Conservation (phyloP, 345 rosid genomes). For the Psidium friedrichsthalianum region DNA sequence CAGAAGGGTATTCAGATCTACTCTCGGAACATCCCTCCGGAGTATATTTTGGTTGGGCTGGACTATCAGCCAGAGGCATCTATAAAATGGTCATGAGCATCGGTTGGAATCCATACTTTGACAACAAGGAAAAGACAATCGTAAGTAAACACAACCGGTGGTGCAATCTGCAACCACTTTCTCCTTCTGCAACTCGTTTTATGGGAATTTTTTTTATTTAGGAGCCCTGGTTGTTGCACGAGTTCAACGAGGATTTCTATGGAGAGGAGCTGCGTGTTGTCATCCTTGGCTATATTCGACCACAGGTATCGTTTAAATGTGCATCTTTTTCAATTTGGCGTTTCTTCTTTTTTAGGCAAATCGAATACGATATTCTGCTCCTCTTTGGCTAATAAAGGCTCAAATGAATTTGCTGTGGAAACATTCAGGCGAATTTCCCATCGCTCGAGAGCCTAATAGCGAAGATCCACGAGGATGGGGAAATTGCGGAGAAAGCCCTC, state of each 20-base stretch:
- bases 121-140: constrained; percentile 75
- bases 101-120: constrained; percentile 89
- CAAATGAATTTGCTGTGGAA: not conserved
- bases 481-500: constrained; percentile 63
- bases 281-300: constrained; percentile 78
- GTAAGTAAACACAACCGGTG: constrained; percentile 30
- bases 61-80: constrained; percentile 48
- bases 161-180: not conserved
- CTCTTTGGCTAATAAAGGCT: not conserved
- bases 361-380: not conserved
- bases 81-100: constrained; percentile 94
- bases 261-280: constrained; percentile 75
- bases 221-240: constrained; percentile 97
- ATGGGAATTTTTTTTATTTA: constrained; percentile 5
- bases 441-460: constrained; percentile 56
- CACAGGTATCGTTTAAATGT: constrained; percentile 39
- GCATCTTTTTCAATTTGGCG: not conserved
- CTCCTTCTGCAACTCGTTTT: not conserved
- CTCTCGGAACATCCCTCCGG: constrained; percentile 72
- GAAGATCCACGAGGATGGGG: constrained; percentile 70
- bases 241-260: constrained; percentile 76
- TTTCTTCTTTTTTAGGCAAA: not conserved
- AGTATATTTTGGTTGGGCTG: constrained; percentile 96
- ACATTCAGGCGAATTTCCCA: constrained; percentile 57
- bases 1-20: constrained; percentile 45